Evolutionary conservation across 257 asterid genomes (phyloP), one percentile per base, ranked within the genome.

Genomic region (Forsythia viridissima): DNA sequence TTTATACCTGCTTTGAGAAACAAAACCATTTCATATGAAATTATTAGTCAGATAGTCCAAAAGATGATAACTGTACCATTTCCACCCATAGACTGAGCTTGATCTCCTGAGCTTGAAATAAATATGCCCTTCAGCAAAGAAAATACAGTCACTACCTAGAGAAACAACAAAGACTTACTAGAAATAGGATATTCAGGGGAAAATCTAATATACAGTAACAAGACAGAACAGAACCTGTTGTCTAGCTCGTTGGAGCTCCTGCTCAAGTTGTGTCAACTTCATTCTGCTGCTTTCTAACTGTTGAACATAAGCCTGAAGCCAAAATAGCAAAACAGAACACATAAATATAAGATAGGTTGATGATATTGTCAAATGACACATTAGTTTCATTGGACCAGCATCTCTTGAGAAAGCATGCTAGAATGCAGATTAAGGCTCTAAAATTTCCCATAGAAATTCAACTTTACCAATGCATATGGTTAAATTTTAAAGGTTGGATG

Each of bases 181-280:
- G 15, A 74, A 74, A 79, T 12, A 63, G 36, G 76, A 75, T 12
- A 39, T 30, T 63, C 42, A 72, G 40, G 40, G 41, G 46, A 44
- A 70, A 69, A 66, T 39, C n/a, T 20, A 3, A 43, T 37, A 79
- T 40, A 76, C 10, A 44, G 41, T 4, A 59, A 79, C 72, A 65
- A 61, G 55, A 70, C 69, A 73, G 73, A 39, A 81, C 80, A 20
- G 40, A 80, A 93, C 99, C 98, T 95, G 99, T 82, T 95, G 99
- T 76, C 99, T 88, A 74, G 99, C 99, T 81, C 99, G 91, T 88
- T 95, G 99, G 81, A 95, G 97, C 87, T 95, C 99, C 85, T 95
- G 99, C 82, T 95, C 99, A 80, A 95, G 98, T 84, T 95, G 99
- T 52, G 99, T 93, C 86, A 95, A 82, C 87, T 95, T 95, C 99